Evolutionary conservation across 441 rosid genomes (phyloP), one percentile per base, ranked within the genome.

Genomic region (Euphorbia schlechtendalii): DNA sequence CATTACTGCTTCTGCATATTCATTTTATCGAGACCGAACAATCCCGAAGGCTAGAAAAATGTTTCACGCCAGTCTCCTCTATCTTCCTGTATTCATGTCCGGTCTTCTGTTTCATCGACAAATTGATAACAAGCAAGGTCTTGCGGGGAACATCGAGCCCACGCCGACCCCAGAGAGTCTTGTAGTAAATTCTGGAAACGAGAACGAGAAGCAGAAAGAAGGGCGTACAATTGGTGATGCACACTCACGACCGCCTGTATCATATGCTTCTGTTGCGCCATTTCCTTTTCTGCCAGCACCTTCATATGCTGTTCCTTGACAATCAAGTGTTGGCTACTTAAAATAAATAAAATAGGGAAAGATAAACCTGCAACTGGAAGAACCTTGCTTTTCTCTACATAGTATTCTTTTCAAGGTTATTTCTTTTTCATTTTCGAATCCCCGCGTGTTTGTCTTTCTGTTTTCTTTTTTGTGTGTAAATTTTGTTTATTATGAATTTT

Each of bases 271-370:
- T 2, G 73, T 74, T 51, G 92, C 96, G n/a, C 98, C 99, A 8
- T 91, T 94, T 68, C 98, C 99, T 63, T 94, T 94, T 67, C 86
- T 94, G 49, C 96, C 94, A 0, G 98, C 77, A 52, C 96, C 96
- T 64, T 81, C 84, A 48, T 93, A 81, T 68, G 75, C 72, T 22
- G 63, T 67, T 59, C 65, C 79, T 8, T 81, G 61, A 71, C 57
- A 18, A 67, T 4, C 28, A 3, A 1, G 21, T 17, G 53, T 24
- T 21, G 17, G 32, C 20, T 30, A 40, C 13, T 43, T 28, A 4
- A 13, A 61, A 32, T 52, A n/a, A 52, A 51, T 68, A 40, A 48
- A n/a, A 25, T 8, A 17, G 27, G 48, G 20, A 22, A n/a, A 22
- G 49, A 22, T 14, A 48, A n/a, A 38, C 57, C 38, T 14, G 15